Conservation (phyloP, 306 rosid genomes). For the Herpetospermum pedunculosum region DNA sequence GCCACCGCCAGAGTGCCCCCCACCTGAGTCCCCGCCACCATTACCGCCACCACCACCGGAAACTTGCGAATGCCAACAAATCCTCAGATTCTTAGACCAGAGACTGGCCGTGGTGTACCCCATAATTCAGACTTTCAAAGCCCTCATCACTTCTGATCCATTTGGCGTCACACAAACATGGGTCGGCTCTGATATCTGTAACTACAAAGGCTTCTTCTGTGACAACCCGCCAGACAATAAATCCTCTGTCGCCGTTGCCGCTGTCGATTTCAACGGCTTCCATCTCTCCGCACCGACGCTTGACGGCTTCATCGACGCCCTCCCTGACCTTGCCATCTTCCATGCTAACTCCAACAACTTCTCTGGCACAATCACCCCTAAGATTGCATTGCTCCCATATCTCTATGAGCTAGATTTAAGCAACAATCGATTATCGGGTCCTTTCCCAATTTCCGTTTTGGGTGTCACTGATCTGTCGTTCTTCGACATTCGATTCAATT, state of each 20-base stretch:
- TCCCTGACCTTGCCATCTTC: slow-evolving; percentile 36
- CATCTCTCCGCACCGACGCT: slow-evolving; percentile 30
- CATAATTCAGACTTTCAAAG: slow-evolving; percentile 28
- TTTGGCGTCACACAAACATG: slow-evolving; percentile 25
- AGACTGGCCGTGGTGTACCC: slow-evolving; percentile 26
- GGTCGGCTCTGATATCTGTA: slow-evolving; percentile 36
- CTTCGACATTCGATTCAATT: slow-evolving; percentile 32
- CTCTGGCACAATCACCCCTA: slow-evolving; percentile 25
- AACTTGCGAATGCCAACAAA: background rate
- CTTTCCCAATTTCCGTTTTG: slow-evolving; percentile 20
- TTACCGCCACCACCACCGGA: background rate
- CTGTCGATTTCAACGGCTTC: slow-evolving; percentile 41
- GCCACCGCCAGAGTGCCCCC: background rate
- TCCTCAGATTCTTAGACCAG: slow-evolving; percentile 21
- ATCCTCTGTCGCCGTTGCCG: slow-evolving; percentile 20
- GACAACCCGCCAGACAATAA: slow-evolving; percentile 27
- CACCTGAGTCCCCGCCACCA: background rate
- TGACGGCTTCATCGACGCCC: slow-evolving; percentile 30
- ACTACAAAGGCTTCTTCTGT: slow-evolving; percentile 35
- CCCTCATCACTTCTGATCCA: slow-evolving; percentile 31
- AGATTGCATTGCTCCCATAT: slow-evolving; percentile 17
- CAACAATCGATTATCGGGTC: slow-evolving; percentile 29
- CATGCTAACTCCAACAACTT: slow-evolving; percentile 46
- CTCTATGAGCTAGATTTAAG: slow-evolving; percentile 40
- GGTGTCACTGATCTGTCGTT: slow-evolving; percentile 12